Conservation (phyloP, 352 stramenopile genomes). For the Globisporangium nagaii region DNA sequence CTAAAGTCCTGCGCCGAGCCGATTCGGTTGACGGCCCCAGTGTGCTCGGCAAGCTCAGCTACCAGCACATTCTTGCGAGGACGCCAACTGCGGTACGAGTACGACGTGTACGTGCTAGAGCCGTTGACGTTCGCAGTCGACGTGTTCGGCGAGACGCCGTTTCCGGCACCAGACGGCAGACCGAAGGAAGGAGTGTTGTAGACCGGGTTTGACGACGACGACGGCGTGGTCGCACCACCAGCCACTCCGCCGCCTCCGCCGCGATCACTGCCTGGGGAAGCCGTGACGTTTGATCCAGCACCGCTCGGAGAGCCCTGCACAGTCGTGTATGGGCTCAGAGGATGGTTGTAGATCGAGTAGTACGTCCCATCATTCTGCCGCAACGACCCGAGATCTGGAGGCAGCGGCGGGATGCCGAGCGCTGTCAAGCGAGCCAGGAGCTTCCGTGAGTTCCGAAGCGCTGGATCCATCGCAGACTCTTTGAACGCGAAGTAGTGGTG, state of each 20-base stretch:
- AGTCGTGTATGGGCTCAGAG: constrained; percentile 55
- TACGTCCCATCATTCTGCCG: constrained; percentile 54
- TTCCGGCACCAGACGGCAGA: constrained; percentile 6
- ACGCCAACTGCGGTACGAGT: constrained; percentile 69
- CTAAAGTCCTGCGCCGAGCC: constrained; percentile 92
- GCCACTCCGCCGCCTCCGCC: constrained; percentile 11
- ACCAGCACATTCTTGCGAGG: constrained; percentile 81
- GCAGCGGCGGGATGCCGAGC: constrained; percentile 89
- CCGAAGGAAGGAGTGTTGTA: constrained; percentile 12
- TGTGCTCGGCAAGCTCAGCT: constrained; percentile 90
- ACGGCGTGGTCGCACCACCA: constrained; percentile 11
- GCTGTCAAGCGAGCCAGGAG: constrained; percentile 86
- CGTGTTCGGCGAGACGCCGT: constrained; percentile 11
- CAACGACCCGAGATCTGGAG: constrained; percentile 85
- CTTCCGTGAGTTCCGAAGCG: constrained; percentile 79
- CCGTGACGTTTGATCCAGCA: constrained; percentile 5
- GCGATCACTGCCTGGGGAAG: constrained; percentile 23
- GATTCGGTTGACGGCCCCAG: constrained; percentile 89
- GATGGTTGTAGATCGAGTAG: constrained; percentile 80
- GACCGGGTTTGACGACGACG: constrained; percentile 19
- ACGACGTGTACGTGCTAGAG: constrained; percentile 25
- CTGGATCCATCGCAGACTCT: constrained; percentile 78
- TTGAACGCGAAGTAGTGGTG: constrained; percentile 75
- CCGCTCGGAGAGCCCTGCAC: constrained; percentile 9
- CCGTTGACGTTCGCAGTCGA: constrained; percentile 20